Evolutionary conservation across 176 grass and related monocot species (phyloP).

Genomic region (Alopecurus myosuroides): DNA sequence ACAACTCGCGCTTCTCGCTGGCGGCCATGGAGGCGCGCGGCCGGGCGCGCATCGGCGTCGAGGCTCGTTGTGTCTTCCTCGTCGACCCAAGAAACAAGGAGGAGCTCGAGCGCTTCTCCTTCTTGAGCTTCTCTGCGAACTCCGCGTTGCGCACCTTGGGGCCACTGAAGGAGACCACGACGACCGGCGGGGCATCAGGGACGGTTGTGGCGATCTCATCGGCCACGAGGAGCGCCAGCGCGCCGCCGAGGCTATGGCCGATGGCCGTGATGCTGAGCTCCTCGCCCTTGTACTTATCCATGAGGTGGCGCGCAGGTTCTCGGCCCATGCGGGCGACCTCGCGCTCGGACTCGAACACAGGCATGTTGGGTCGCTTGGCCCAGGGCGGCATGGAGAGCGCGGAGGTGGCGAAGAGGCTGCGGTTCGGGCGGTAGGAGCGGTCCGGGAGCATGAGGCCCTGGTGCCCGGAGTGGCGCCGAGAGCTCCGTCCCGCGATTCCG

Average conservation of each 20-base stretch:
- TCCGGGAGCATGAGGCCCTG: slow-evolving; percentile 66
- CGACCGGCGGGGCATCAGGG: slow-evolving; percentile 58
- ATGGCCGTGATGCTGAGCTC: slow-evolving; percentile 84
- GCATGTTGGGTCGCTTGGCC: slow-evolving; percentile 54
- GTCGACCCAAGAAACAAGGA: too few relatives aligned
- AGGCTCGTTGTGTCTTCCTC: too few relatives aligned
- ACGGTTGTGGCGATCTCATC: slow-evolving; percentile 57
- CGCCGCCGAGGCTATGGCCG: slow-evolving; percentile 85
- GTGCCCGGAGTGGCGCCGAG: too few relatives aligned
- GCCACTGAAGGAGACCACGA: slow-evolving; percentile 83
- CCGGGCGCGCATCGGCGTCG: too few relatives aligned
- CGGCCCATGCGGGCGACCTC: slow-evolving; percentile 86
- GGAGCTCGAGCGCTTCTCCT: too few relatives aligned
- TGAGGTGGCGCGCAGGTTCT: slow-evolving; percentile 68
- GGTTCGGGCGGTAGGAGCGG: slow-evolving; percentile 70
- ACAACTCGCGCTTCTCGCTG: too few relatives aligned
- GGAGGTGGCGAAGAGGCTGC: slow-evolving; percentile 82
- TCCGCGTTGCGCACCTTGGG: slow-evolving; percentile 75
- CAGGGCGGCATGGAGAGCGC: slow-evolving; percentile 61
- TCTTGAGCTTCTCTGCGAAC: slow-evolving; percentile 44
- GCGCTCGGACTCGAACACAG: slow-evolving; percentile 82
- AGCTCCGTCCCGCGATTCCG: too few relatives aligned
- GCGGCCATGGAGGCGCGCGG: too few relatives aligned
- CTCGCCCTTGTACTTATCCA: slow-evolving; percentile 87
- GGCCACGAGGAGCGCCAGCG: slow-evolving; percentile 76